Evolutionary conservation across 2,329 filamentous ascomycete genomes (phyloP).

Genomic region (Aspergillus fumigatiaffinis): DNA sequence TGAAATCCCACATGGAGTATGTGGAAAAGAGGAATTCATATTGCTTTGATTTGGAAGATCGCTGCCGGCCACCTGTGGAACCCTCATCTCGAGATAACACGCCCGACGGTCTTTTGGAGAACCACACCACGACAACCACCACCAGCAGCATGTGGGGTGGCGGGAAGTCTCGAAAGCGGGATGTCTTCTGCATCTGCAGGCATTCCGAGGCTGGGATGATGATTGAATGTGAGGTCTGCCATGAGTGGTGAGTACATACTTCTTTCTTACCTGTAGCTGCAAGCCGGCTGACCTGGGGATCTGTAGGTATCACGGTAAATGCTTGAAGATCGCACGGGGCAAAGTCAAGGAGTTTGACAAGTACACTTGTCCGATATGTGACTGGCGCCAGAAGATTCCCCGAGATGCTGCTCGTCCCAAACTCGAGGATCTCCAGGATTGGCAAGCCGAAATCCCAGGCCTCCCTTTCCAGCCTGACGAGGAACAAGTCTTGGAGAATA

Average conservation of each 20-base stretch:
- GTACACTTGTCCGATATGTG: constrained; percentile 96
- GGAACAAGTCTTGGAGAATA: constrained; percentile 77
- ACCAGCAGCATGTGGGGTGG: constrained; percentile 32
- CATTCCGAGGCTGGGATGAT: constrained; percentile 95
- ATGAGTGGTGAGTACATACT: constrained; percentile 72
- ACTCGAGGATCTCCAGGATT: constrained; percentile 78
- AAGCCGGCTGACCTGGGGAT: background rate
- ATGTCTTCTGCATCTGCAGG: constrained; percentile 96
- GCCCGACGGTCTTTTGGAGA: constrained; percentile 55
- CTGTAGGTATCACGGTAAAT: constrained; percentile 90
- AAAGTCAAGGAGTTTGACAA: constrained; percentile 99
- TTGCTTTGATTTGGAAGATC: constrained; percentile 89
- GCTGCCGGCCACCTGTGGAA: constrained; percentile 84
- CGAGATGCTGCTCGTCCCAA: constrained; percentile 94
- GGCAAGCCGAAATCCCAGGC: constrained; percentile 74
- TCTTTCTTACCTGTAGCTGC: background rate
- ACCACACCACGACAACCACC: constrained; percentile 13
- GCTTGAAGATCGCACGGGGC: constrained; percentile 91
- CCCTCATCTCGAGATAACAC: constrained; percentile 81
- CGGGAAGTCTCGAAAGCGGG: constrained; percentile 58
- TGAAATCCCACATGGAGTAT: constrained; percentile 90
- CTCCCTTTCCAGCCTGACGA: constrained; percentile 96
- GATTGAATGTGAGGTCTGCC: constrained; percentile 98
- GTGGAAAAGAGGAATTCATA: constrained; percentile 84
- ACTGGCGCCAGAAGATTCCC: constrained; percentile 94